These are phyloP conservation scores for Heimioporus sp. DNA, from an alignment of 768 basidiomycete species.

Conservation along the genomic window DNA sequence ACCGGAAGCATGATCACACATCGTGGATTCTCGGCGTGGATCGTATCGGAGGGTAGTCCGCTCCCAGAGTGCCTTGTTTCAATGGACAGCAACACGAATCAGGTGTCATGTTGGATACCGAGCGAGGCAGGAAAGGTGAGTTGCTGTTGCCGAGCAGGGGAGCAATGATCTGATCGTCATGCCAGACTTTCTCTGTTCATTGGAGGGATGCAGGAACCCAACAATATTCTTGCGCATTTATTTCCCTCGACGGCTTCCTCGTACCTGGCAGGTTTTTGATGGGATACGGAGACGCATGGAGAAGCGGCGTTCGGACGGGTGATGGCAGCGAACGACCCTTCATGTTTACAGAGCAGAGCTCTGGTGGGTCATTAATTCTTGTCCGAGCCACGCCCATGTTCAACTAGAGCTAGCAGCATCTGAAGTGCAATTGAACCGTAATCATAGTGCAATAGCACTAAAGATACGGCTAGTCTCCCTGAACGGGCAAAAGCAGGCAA, in stretches of 20 bases:
- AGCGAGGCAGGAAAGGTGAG: constrained; percentile 56
- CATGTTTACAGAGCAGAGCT: constrained; percentile 47
- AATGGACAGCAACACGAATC: constrained; percentile 41
- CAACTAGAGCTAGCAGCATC: neutral
- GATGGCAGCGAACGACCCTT: constrained; percentile 56
- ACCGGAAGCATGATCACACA: constrained; percentile 44
- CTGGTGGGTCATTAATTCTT: constrained; percentile 31
- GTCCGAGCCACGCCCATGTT: neutral
- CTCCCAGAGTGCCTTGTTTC: constrained; percentile 56
- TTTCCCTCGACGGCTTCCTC: constrained; percentile 59
- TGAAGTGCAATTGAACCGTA: constrained; percentile 18
- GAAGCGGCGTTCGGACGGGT: constrained; percentile 53
- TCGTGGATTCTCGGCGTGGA: constrained; percentile 72
- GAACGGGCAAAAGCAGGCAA: constrained; percentile 34
- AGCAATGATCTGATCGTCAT: constrained; percentile 1
- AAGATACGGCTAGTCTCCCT: constrained; percentile 42
- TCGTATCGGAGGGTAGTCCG: constrained; percentile 47
- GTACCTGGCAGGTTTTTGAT: constrained; percentile 63
- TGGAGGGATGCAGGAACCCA: constrained; percentile 62
- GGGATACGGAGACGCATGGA: constrained; percentile 52
- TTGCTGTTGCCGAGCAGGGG: neutral
- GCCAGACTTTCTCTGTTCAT: constrained; percentile 56
- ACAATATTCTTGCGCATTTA: constrained; percentile 55
- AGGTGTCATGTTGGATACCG: constrained; percentile 68
- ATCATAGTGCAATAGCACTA: constrained; percentile 47